Conservation (phyloP, 1,284 basidiomycete genomes). For the Amylostereum areolatum region DNA sequence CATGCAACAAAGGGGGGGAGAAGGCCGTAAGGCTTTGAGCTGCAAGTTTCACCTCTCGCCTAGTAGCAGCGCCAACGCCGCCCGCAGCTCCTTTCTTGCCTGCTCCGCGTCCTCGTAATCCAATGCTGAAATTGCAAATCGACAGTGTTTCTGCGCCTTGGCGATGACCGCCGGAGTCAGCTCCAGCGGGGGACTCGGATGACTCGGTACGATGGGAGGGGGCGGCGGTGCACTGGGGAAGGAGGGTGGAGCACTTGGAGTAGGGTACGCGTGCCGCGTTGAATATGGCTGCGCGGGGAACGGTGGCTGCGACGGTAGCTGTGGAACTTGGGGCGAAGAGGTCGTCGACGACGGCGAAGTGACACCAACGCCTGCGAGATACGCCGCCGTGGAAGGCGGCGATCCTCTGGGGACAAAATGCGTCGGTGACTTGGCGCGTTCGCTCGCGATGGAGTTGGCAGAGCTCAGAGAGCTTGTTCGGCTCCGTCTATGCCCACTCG, state of each 20-base stretch:
- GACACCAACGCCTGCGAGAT: not conserved
- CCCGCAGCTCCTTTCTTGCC: constrained; percentile 72
- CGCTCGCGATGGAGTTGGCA: not conserved
- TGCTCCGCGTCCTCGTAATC: constrained; percentile 89
- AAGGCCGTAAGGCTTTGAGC: not conserved
- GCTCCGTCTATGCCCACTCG: not conserved
- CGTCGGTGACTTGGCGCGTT: constrained; percentile 8
- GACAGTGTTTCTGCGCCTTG: constrained; percentile 83
- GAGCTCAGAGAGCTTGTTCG: constrained; percentile 4
- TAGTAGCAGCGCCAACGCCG: constrained; percentile 71
- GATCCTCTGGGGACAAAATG: constrained; percentile 11
- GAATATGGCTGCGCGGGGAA: constrained; percentile 8
- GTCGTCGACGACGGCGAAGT: not conserved
- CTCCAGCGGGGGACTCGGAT: constrained; percentile 31
- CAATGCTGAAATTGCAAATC: constrained; percentile 85
- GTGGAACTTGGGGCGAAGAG: constrained; percentile 8
- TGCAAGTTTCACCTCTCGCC: constrained; percentile 17
- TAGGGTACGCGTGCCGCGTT: constrained; percentile 9
- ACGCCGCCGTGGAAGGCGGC: constrained; percentile 6
- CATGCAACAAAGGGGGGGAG: not conserved
- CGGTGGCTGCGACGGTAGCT: constrained; percentile 8
- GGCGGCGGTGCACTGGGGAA: constrained; percentile 7
- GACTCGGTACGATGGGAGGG: constrained; percentile 1
- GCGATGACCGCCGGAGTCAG: constrained; percentile 61
- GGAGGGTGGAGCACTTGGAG: constrained; percentile 10